Conservation (phyloP, 179 eudicot genomes). For the Heliamphora pulchella region DNA sequence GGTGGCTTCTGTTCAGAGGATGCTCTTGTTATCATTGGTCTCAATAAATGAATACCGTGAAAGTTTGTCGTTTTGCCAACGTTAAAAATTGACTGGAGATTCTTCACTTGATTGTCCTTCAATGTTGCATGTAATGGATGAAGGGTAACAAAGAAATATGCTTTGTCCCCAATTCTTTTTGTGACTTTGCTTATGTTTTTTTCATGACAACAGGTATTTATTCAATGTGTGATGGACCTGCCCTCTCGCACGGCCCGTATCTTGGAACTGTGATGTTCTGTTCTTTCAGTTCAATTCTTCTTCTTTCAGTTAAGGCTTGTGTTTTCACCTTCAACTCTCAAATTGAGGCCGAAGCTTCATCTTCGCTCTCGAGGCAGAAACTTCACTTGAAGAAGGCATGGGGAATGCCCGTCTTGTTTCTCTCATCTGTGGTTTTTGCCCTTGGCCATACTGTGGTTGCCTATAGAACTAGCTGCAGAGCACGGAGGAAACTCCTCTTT, state of each 20-base stretch:
- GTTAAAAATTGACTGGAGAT: background rate
- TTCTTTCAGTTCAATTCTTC: slow-evolving; percentile 64
- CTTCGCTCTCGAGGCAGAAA: slow-evolving; percentile 56
- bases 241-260: slow-evolving; percentile 82
- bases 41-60: background rate
- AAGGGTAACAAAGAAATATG: background rate
- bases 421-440: slow-evolving; percentile 88
- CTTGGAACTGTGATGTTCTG: slow-evolving; percentile 77
- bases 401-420: slow-evolving; percentile 91
- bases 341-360: slow-evolving; percentile 65
- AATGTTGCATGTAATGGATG: background rate
- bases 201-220: slow-evolving; percentile 58
- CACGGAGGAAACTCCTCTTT: slow-evolving; percentile 74
- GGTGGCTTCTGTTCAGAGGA: background rate
- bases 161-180: background rate
- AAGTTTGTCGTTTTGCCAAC: background rate
- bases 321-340: slow-evolving; percentile 74
- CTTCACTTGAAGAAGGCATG: slow-evolving; percentile 82
- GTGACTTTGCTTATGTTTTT: slow-evolving; percentile 15
- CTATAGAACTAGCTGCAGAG: slow-evolving; percentile 80
- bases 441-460: slow-evolving; percentile 92
- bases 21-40: background rate
- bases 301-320: slow-evolving; percentile 74
- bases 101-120: background rate
- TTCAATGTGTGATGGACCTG: slow-evolving; percentile 70